Conservation (phyloP, 1,284 basidiomycete genomes). For the Porodaedalea pini region DNA sequence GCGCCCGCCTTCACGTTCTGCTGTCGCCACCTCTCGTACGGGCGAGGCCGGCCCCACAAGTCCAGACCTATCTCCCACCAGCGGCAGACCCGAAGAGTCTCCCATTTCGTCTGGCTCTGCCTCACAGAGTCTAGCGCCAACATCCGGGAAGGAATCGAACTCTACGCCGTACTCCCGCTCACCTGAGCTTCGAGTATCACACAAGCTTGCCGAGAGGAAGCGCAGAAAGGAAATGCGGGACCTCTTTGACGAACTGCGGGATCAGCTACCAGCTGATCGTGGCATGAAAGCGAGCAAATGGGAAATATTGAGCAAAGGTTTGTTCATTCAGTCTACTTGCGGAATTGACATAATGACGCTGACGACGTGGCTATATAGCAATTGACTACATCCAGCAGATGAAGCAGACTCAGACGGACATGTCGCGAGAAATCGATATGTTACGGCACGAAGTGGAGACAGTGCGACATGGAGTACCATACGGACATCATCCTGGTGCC, state of each 20-base stretch:
- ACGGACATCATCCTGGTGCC: constrained; percentile 41
- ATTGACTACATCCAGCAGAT: constrained; percentile 82
- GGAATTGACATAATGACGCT: constrained; percentile 18
- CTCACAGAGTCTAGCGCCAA: constrained; percentile 28
- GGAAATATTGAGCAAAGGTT: constrained; percentile 94
- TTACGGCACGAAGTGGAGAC: constrained; percentile 72
- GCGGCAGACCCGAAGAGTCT: constrained; percentile 9
- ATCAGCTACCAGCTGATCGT: constrained; percentile 85
- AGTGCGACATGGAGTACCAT: constrained; percentile 57
- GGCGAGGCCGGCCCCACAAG: constrained; percentile 7
- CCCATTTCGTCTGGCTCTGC: constrained; percentile 31
- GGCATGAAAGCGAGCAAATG: constrained; percentile 96
- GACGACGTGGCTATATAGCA: constrained; percentile 43
- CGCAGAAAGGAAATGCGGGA: constrained; percentile 97
- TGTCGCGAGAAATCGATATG: constrained; percentile 74
- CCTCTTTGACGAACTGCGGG: constrained; percentile 89
- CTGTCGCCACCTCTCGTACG: constrained; percentile 6
- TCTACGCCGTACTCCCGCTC: constrained; percentile 87
- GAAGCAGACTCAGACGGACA: constrained; percentile 72
- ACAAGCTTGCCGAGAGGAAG: constrained; percentile 93
- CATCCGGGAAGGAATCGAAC: constrained; percentile 43
- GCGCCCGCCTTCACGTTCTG: constrained; percentile 61
- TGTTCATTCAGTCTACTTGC: constrained; percentile 15
- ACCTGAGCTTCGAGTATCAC: constrained; percentile 87
- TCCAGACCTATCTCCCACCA: constrained; percentile 23